Evolutionary conservation across 768 basidiomycete genomes (phyloP).

Genomic region (Tylopilus plumbeoviolaceoides): DNA sequence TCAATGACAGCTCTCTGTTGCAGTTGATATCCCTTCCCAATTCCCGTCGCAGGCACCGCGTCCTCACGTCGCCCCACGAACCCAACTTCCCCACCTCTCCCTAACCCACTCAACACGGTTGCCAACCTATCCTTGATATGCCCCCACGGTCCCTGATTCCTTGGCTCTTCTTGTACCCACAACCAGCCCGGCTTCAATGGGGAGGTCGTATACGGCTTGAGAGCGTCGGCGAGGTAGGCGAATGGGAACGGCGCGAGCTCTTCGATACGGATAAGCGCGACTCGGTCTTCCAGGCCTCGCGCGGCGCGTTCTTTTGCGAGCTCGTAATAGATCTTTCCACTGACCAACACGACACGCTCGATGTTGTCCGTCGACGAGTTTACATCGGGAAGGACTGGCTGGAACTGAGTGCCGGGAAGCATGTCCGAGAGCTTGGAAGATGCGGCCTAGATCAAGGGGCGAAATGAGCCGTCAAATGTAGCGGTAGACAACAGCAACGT

Average conservation of each 20-base stretch:
- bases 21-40: conserved; percentile 58
- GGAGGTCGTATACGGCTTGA: conserved; percentile 44
- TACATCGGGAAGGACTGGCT: conserved; percentile 58
- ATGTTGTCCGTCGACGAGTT: conserved; percentile 35
- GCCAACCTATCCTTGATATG: conserved; percentile 61
- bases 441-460: conserved; percentile 51
- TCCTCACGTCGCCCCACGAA: conserved; percentile 71
- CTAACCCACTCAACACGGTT: conserved; percentile 42
- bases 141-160: conserved; percentile 78
- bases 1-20: conserved; percentile 65
- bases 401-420: conserved; percentile 55
- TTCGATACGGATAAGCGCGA: conserved; percentile 77
- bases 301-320: conserved; percentile 65
- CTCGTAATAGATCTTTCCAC: conserved; percentile 89
- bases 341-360: conserved; percentile 66
- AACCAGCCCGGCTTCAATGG: conserved; percentile 36
- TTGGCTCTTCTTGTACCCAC: conserved; percentile 88
- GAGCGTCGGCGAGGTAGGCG: conserved; percentile 38
- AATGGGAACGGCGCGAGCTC: conserved; percentile 91
- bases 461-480: not conserved
- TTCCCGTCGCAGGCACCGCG: conserved; percentile 74
- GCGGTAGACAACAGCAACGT: conserved; percentile 23
- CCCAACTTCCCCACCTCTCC: conserved; percentile 33
- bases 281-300: conserved; percentile 40
- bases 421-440: conserved; percentile 65